phyloP scores from a whole-genome alignment of 176 grass and related monocot species.

The Ensete glaucum region DNA sequence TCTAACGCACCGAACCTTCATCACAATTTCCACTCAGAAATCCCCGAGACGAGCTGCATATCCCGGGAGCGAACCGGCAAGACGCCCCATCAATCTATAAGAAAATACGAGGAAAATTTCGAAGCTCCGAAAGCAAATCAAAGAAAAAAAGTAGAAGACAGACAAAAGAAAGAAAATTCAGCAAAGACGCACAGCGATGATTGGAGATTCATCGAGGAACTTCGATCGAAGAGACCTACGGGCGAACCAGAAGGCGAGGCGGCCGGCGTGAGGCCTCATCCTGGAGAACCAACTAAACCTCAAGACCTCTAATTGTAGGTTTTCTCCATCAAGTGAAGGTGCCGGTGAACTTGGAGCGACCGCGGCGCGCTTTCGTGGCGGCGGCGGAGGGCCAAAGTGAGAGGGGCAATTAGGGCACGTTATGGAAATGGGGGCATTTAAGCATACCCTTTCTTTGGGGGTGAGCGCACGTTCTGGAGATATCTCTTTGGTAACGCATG shows the following conservation, averaged over 20 bases:
- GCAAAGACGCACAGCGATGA: too few relatives aligned
- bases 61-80: not conserved
- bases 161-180: not conserved
- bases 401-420: not conserved
- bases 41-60: conserved; percentile 4
- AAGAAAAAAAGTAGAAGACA: not conserved
- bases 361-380: not conserved
- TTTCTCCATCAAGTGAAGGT: not conserved
- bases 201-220: not conserved
- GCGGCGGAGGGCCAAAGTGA: not conserved
- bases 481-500: too few relatives aligned
- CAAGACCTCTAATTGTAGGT: not conserved
- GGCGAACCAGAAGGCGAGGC: conserved; percentile 5
- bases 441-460: too few relatives aligned
- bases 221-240: conserved; percentile 3
- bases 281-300: not conserved
- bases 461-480: too few relatives aligned
- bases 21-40: not conserved
- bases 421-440: too few relatives aligned
- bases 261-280: not conserved
- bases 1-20: not conserved
- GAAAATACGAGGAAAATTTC: not conserved
- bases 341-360: not conserved
- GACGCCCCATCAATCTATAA: not conserved
- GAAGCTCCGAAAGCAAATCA: not conserved